Conservation (phyloP, 192 early-diverging fungal species). For the Coemansia brasiliensis region DNA sequence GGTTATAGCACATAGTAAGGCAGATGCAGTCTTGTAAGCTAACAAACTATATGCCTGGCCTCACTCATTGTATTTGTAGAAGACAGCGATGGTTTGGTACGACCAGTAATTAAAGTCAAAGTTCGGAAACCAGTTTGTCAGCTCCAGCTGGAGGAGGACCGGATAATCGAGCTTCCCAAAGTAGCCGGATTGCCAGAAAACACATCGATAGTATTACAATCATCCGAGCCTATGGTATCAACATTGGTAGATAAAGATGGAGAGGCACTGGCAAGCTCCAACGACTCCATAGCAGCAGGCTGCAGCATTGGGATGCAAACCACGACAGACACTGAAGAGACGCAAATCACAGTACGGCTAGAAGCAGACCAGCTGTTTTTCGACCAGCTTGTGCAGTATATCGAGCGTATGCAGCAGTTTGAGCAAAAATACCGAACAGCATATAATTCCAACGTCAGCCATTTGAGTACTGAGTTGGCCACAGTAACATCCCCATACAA, state of each 20-base stretch:
- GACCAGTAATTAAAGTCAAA: constrained; percentile 46
- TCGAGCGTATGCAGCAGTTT: constrained; percentile 60
- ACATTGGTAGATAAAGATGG: background rate
- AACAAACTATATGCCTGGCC: no score
- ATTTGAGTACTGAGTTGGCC: constrained; percentile 56
- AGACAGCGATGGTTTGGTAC: constrained; percentile 45
- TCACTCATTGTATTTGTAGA: constrained; percentile 31
- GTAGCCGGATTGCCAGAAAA: constrained; percentile 13
- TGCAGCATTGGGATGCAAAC: constrained; percentile 20
- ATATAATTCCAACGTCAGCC: constrained; percentile 59
- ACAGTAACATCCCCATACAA: constrained; percentile 68
- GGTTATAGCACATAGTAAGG: no score
- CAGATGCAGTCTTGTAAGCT: no score
- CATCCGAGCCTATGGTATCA: background rate
- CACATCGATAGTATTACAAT: constrained; percentile 19
- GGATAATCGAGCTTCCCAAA: background rate
- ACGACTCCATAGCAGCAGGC: background rate
- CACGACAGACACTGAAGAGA: constrained; percentile 24
- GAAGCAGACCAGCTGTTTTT: constrained; percentile 62
- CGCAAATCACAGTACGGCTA: constrained; percentile 42
- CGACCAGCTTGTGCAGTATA: constrained; percentile 58
- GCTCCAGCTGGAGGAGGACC: background rate
- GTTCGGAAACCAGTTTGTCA: constrained; percentile 16
- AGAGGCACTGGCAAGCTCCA: background rate
- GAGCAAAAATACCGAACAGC: constrained; percentile 56